Conservation (phyloP, 805 yeast genomes). For the Starmera dryadoides region DNA sequence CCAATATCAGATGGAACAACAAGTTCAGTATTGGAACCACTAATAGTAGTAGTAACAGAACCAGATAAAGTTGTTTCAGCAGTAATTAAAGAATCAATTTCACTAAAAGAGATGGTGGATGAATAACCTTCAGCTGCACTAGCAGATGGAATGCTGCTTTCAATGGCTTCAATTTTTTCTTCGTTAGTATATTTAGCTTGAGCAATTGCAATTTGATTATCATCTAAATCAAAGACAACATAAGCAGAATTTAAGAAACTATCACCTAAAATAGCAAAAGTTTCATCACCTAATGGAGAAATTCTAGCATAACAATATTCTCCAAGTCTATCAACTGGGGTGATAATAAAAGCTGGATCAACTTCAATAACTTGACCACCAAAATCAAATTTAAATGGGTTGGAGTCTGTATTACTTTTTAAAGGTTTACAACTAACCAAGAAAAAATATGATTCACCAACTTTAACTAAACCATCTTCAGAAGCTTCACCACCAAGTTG, state of each 20-base stretch:
- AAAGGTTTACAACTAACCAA: constrained; percentile 1
- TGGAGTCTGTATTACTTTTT: background rate
- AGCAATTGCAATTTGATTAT: constrained; percentile 48
- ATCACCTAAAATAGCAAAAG: constrained; percentile 50
- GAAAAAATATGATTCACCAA: background rate
- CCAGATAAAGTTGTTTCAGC: background rate
- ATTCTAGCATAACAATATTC: constrained; percentile 16
- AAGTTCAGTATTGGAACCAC: background rate
- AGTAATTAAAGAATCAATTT: background rate
- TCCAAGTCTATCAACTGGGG: constrained; percentile 9
- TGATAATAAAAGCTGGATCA: background rate
- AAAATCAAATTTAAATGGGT: background rate
- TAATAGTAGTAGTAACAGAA: background rate
- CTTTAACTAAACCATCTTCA: background rate
- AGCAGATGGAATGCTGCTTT: background rate
- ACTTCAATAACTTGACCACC: constrained; percentile 1
- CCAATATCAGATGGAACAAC: no score
- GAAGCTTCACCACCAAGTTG: constrained; percentile 26
- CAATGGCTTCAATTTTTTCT: constrained; percentile 1
- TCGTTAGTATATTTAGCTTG: constrained; percentile 23
- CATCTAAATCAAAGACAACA: constrained; percentile 59
- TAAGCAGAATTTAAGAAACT: constrained; percentile 58
- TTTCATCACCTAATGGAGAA: constrained; percentile 20
- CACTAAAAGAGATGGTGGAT: background rate
- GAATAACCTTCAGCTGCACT: background rate